Evolutionary conservation across 148 eudicot genomes (phyloP), one percentile per base, ranked within the genome.

Genomic region (Chenopodium album): DNA sequence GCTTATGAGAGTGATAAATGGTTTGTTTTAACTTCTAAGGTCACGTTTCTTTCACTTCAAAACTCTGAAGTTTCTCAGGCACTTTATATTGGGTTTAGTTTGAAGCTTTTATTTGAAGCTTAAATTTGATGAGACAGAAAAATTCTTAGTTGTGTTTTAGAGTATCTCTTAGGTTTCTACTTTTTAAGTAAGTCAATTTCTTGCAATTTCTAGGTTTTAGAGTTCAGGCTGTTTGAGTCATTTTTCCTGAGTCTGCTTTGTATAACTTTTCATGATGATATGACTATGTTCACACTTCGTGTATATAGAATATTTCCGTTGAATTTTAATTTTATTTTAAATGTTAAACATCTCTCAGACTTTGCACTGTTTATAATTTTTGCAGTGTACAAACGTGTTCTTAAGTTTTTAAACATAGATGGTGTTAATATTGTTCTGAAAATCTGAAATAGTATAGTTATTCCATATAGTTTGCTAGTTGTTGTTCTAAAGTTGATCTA

Each of bases 11-110:
- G 31, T 63, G 59, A 50, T 65, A 50, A 76, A 29, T 64, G 68
- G 83, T 13, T 77, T 50, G 74, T 71, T 84, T 50, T 64, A 79
- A 9, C 16, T 62, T 44, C 32, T 46, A 7, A 68, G 47, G 48
- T 71, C 74, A 70, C 82, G 77, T 68, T 74, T 78, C 13, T 79
- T 83, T 79, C 70, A 73, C 75, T 50, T 19, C 71, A 31, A 37
- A 71, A 52, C 37, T 65, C 44, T 17, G 66, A 34, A 73, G 28
- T 68, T 26, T 75, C 77, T 77, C 44, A 78, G 70, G 67, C 71
- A 47, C 41, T 46, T 41, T 73, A 71, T 56, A 72, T 56, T 54
- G 19, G 13, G 29, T 72, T n/a, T 82, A 19, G 68, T 26, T 13
- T 48, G 52, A 59, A 48, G 59, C 59, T 73, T 48, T 62, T 76